Evolutionary conservation across 768 basidiomycete species (phyloP).

Genomic region (Serendipita indica): DNA sequence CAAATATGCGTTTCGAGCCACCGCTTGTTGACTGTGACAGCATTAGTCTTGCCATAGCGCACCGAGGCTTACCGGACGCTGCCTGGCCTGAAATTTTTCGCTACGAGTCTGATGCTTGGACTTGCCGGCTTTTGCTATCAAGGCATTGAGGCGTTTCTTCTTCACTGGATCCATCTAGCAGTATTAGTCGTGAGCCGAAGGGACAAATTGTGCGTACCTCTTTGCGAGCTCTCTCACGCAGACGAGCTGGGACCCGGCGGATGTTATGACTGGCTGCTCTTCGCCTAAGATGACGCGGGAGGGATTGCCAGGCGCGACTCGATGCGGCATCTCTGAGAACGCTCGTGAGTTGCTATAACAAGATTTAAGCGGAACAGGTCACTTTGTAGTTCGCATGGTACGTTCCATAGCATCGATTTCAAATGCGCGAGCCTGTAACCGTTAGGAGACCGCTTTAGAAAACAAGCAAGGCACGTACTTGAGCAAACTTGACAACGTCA

Average conservation of each 20-base stretch:
- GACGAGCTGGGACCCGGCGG: constrained; percentile 70
- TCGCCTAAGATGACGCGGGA: constrained; percentile 81
- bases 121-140: constrained; percentile 51
- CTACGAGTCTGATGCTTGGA: constrained; percentile 41
- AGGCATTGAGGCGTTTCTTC: constrained; percentile 28
- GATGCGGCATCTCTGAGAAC: constrained; percentile 46
- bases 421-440: constrained; percentile 59
- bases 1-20: constrained; percentile 97
- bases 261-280: constrained; percentile 92
- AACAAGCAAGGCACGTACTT: constrained; percentile 31
- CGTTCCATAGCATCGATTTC: constrained; percentile 85
- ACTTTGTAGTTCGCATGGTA: constrained; percentile 73
- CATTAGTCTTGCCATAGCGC: not conserved
- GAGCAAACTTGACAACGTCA: constrained; percentile 78
- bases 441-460: not conserved
- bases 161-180: constrained; percentile 39
- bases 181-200: not conserved
- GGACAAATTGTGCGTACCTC: constrained; percentile 41
- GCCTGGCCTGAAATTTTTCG: constrained; percentile 50
- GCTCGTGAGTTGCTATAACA: not conserved
- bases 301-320: constrained; percentile 78
- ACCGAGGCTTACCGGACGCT: constrained; percentile 34
- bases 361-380: not conserved
- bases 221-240: constrained; percentile 64
- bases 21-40: constrained; percentile 50